phyloP scores from a whole-genome alignment of 345 rosid species.

The Stellera chamaejasme region DNA sequence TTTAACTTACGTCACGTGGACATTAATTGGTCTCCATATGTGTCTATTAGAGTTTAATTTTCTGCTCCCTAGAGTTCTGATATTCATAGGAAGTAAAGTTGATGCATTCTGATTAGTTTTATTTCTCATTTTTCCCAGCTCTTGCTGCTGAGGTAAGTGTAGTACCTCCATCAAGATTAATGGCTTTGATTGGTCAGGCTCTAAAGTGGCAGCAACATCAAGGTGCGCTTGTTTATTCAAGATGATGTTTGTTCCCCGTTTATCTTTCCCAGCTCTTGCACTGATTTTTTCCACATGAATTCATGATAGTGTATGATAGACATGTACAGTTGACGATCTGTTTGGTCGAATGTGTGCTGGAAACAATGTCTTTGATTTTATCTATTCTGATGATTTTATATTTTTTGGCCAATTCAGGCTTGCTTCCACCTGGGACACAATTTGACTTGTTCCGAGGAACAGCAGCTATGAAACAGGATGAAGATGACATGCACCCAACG shows the following conservation, averaged over 20 bases:
- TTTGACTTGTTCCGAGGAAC: constrained; percentile 96
- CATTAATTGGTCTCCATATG: too few relatives aligned
- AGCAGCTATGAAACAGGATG: constrained; percentile 97
- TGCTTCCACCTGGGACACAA: constrained; percentile 98
- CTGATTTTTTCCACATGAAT: not conserved
- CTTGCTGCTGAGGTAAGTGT: constrained; percentile 87
- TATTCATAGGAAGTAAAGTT: too few relatives aligned
- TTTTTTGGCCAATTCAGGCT: constrained; percentile 37
- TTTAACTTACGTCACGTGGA: too few relatives aligned
- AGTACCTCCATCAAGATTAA: constrained; percentile 95
- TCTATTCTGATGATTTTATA: not conserved
- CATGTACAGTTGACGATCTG: too few relatives aligned
- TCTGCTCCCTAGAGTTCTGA: too few relatives aligned
- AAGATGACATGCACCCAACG: constrained; percentile 85
- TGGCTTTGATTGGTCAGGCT: constrained; percentile 97
- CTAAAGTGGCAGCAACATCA: constrained; percentile 99
- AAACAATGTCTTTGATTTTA: not conserved
- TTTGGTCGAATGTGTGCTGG: not conserved
- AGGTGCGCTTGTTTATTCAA: constrained; percentile 36
- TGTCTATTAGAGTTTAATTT: too few relatives aligned
- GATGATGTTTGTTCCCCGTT: constrained; percentile 2
- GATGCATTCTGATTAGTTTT: not conserved
- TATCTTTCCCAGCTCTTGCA: not conserved
- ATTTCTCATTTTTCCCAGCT: constrained; percentile 34
- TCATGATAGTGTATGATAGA: too few relatives aligned